Base-by-base conservation (phyloP, 768 basidiomycete genomes). In the Psilocybe azurescens region DNA sequence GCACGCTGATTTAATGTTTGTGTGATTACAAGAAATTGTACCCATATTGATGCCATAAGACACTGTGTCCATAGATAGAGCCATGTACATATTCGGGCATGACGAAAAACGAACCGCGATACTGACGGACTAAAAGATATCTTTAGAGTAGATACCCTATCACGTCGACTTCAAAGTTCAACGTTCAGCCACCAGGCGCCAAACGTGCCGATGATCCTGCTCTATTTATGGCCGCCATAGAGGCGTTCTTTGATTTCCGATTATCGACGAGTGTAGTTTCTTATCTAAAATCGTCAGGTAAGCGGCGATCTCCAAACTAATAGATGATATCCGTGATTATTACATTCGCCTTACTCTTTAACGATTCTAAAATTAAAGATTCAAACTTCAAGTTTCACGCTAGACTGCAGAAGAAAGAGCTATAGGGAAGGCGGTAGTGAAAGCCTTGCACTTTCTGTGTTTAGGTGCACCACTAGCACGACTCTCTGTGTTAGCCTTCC, bases 261-360 rank as follows among this genome's bases (percentile, higher is more conserved):
- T 88, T 73, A 94, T 81, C 9, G 80, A 83, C 18, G 91, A 90
- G 70, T 82, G 86, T 52, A 73, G 70, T 81, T 93, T 93, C 80
- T 87, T 89, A 65, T 81, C 83, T 52, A 81, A 82, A 68, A 87
- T 87, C 32, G 85, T 88, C 56, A 94, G 72, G 67, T 91, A 93
- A 14, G 87, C 86, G 63, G 87, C 87, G 70, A 24, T 24, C 24
- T 24, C 24, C 24, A 24, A 94, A 94, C 70, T 91, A 83, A 55
- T 86, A 84, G 63, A 94, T 93, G 69, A 91, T 92, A 67, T 93
- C 90, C 62, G 87, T 81, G 38, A 92, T 94, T 58, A 86, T 87
- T 55, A 90, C 86, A 62, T 84, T 85, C n/a, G 85, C 80, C 39
- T 85, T 87, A 53, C 80, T 87, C 70, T 81, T 85, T 64, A 94